These are phyloP conservation scores for Daldinia sp. DNA, from an alignment of 2,329 filamentous ascomycete genomes.

Conservation along the genomic window DNA sequence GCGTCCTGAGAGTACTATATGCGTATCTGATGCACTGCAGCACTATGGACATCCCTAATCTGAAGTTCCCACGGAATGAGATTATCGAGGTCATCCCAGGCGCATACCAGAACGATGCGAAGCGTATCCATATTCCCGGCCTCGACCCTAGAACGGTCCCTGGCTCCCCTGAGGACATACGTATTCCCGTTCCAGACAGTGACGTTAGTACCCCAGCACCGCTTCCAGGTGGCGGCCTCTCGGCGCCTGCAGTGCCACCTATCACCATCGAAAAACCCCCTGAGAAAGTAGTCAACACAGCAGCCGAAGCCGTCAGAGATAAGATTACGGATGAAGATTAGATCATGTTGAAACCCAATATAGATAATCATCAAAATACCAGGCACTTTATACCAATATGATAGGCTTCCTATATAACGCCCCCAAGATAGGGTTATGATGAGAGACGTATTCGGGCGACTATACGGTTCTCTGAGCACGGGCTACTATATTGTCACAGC, in stretches of 20 bases:
- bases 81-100: constrained; percentile 99
- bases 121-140: constrained; percentile 83
- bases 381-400: background rate
- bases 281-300: constrained; percentile 45
- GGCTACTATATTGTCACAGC: background rate
- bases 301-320: constrained; percentile 45
- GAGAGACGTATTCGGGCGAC: background rate
- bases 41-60: constrained; percentile 88
- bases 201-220: constrained; percentile 52
- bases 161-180: constrained; percentile 80
- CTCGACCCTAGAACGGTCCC: constrained; percentile 73
- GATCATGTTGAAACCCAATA: background rate
- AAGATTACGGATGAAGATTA: constrained; percentile 48
- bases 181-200: constrained; percentile 72
- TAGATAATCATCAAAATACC: background rate
- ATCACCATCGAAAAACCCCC: constrained; percentile 42
- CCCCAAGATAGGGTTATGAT: background rate
- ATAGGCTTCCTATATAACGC: background rate
- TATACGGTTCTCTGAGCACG: background rate
- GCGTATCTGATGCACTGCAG: constrained; percentile 99
- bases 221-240: constrained; percentile 58
- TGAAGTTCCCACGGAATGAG: constrained; percentile 94
- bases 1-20: constrained; percentile 94
- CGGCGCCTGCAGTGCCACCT: constrained; percentile 55
- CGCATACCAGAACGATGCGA: constrained; percentile 95